Evolutionary conservation across 2,329 filamentous ascomycete genomes (phyloP), one percentile per base, ranked within the genome.

Genomic region (Paracoccidioides lutzii): DNA sequence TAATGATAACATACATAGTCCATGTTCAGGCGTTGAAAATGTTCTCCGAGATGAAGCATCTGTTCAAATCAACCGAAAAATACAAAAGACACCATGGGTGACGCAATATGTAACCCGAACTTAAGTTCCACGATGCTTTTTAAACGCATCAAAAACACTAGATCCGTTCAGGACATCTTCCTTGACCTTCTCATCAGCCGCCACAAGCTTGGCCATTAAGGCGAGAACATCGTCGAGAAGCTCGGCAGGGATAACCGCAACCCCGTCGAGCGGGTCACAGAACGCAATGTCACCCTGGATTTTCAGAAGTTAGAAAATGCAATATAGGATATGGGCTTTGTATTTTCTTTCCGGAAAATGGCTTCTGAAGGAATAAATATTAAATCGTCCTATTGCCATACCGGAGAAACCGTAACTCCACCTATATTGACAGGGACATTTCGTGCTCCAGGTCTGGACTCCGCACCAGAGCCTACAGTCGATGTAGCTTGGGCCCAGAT

Each of bases 251-350:
- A 90, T 84, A 33, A 81, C 76, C 10, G 87, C 84, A 1, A 85
- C 79, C 0, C 84, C 86, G 60, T 88, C 85, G n/a, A 74, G 71
- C 4, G 81, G 77, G 66, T 90, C 87, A 55, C 81, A 79, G 68
- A 88, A 83, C 48, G 87, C 75, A 41, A 89, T 76, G 67, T 90
- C 87, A 6, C 85, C 83, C 72, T 67, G 50, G 3, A 37, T 50
- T 43, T 42, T 52, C 45, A 52, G 22, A 32, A 30, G n/a, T 38
- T 3, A 37, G 32, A 8, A 48, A 45, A 4, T 48, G 44, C 4
- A 33, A 33, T 32, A 32, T n/a, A 7, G 44, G 8, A 41, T 8
- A 44, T 30, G n/a, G 22, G 22, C 22, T 22, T 22, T 22, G 22
- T 22, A 22, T 22, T 22, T 22, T 22, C 22, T 22, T 22, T 22